Percentiles rank a stretch among this genome's conserved stretches.
Evolutionary conservation across 306 rosid genomes (phyloP).

Genomic region (Acacia crassicarpa): DNA sequence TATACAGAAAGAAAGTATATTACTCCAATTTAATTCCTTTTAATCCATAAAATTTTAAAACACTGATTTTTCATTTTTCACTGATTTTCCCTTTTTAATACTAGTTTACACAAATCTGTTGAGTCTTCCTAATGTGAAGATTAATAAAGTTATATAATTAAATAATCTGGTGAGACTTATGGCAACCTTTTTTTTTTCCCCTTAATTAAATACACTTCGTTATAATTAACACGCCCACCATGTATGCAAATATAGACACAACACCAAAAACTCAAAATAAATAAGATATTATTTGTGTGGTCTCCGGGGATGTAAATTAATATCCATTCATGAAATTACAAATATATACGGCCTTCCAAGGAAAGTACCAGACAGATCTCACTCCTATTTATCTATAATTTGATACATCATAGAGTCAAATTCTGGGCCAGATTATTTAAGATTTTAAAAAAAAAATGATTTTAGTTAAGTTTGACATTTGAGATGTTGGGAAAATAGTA

Average conservation of each 20-base stretch:
- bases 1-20: no score
- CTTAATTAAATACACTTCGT: no score
- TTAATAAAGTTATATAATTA: background rate
- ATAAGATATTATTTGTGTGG: background rate
- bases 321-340: constrained; percentile 3
- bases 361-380: constrained; percentile 64
- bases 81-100: no score
- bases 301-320: background rate
- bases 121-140: background rate
- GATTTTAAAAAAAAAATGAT: no score
- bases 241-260: background rate
- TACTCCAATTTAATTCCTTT: no score
- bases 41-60: no score
- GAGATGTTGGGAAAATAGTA: background rate
- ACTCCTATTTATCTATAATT: constrained; percentile 29
- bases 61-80: no score
- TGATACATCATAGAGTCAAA: background rate
- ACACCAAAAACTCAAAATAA: background rate
- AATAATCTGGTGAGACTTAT: background rate
- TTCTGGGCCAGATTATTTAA: no score
- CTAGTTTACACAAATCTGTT: background rate
- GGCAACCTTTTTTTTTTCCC: background rate
- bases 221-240: background rate
- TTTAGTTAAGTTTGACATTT: no score
- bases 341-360: constrained; percentile 13